Conservation (phyloP, 2,329 filamentous ascomycete genomes). For the Fusarium sterilihyphosum region DNA sequence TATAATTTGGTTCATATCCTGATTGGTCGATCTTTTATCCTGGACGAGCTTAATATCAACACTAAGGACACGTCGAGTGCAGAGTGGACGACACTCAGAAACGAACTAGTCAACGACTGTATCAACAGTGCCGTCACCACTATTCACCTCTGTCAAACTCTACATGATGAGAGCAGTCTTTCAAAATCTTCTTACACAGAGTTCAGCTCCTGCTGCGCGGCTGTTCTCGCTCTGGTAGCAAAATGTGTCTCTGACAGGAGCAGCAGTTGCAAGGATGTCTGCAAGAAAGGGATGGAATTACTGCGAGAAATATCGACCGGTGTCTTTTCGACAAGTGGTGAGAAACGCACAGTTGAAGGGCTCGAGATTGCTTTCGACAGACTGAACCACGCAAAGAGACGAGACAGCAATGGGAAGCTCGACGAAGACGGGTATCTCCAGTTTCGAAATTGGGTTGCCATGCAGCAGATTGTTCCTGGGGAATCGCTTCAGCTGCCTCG, state of each 20-base stretch:
- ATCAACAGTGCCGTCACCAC: conserved; percentile 19
- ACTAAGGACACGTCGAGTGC: neutral
- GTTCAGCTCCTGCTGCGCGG: conserved; percentile 33
- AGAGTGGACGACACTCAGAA: conserved; percentile 10
- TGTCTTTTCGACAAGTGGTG: conserved; percentile 20
- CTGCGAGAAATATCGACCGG: conserved; percentile 22
- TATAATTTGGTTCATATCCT: conserved; percentile 33
- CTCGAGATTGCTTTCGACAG: conserved; percentile 19
- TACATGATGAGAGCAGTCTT: conserved; percentile 16
- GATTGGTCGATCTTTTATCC: conserved; percentile 34
- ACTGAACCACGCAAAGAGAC: neutral
- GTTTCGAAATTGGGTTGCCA: conserved; percentile 36
- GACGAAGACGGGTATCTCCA: conserved; percentile 25
- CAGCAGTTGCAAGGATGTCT: neutral
- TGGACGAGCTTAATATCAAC: conserved; percentile 6
- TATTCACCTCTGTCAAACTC: conserved; percentile 29
- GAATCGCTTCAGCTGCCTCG: conserved; percentile 12
- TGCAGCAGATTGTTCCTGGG: conserved; percentile 29
- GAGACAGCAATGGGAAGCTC: neutral
- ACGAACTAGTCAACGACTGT: conserved; percentile 20
- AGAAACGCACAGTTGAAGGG: conserved; percentile 18
- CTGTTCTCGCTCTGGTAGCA: conserved; percentile 24
- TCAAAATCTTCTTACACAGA: conserved; percentile 37
- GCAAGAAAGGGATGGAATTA: conserved; percentile 23
- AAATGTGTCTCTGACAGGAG: conserved; percentile 15